Base-by-base conservation (phyloP, 139 green algal genomes). In the Chlamydomonas schloesseri region DNA sequence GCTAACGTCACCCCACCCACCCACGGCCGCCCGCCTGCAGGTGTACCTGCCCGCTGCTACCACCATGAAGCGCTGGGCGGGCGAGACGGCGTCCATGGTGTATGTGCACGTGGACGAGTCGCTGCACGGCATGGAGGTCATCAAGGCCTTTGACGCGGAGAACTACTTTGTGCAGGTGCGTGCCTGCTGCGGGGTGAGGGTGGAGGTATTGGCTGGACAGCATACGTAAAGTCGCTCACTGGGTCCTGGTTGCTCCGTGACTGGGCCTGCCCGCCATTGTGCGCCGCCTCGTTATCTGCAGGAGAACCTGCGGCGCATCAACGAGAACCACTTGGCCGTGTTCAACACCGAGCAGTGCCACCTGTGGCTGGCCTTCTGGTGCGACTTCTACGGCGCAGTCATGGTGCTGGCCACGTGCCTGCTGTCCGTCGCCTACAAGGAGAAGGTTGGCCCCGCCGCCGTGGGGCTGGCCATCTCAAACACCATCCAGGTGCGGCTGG, bases 361-460 rank as follows among this genome's bases (percentile, higher is more conserved):
- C 90, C 71, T 95, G 36, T 95, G 91, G 91, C 89, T 95, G 42
- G 92, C 93, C 42, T 95, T 95, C 86, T 93, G 90, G 91, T 95
- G 93, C 78, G 93, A 95, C 86, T 90, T 95, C 62, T 93, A 92
- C 74, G 93, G 93, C 20, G 91, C 93, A 20, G 71, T 92, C 72
- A 87, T 95, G 84, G 87, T 95, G 36, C 84, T 95, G 29, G 91
- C 90, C 15, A 93, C 92, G 34, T 92, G 88, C 83, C 80, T 90
- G 71, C 89, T 95, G 65, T 89, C 85, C 62, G 92, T 95, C 37
- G 87, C 68, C 13, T 77, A 89, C 58, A 86, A 79, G 29, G 50
- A 89, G 42, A 71, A 87, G n/a, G 85, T 91, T n/a, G 89, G 89
- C 23, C 76, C 90, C 36, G 83, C 91, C 26, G 88, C 89, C 50